Base-by-base conservation (phyloP, 768 basidiomycete genomes). In the Lactarius psammicola region DNA sequence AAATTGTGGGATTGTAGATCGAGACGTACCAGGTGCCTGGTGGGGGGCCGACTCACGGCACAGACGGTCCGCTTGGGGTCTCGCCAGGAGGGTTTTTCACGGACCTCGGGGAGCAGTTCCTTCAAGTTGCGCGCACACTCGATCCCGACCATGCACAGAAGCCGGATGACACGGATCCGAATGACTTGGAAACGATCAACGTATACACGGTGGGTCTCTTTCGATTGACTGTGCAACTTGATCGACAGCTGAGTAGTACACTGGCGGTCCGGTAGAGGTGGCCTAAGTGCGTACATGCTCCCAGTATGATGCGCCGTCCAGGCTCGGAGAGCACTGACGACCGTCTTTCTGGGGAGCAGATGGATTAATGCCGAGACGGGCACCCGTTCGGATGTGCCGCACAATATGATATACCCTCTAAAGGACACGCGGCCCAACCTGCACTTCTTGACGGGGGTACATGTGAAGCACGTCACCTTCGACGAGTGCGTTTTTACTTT, bases 341-440 rank as follows among this genome's bases (percentile, higher is more conserved):
- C 17, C 6, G 7, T 15, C 2, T 20, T 18, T 8, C 18, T 18
- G 40, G 30, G 69, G 53, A 36, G n/a, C 38, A 89, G 87, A 70
- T 88, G 84, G 69, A 76, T 88, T 15, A 77, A 83, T 64, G 72
- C 71, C 3, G 72, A 73, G 11, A 84, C 80, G 4, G 86, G 87
- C 23, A 78, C 69, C 51, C 49, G 64, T 54, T 62, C 3, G 57
- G 40, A 1, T 51, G 69, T 80, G 0, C 78, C 87, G 3, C 80
- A 79, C 62, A 80, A 51, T n/a, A 26, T 77, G 63, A 59, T 81
- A 6, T 81, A 79, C 59, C 74, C 75, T 10, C 72, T 74, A 7
- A 78, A 76, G 11, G 71, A 74, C 5, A 66, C 62, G 1, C 57
- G 72, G 4, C 68, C 69, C n/a, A 80, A 78, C 63, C 38, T 81